Evolutionary conservation across 2,329 filamentous ascomycete genomes (phyloP).

Genomic region (Thyridium curvatum): DNA sequence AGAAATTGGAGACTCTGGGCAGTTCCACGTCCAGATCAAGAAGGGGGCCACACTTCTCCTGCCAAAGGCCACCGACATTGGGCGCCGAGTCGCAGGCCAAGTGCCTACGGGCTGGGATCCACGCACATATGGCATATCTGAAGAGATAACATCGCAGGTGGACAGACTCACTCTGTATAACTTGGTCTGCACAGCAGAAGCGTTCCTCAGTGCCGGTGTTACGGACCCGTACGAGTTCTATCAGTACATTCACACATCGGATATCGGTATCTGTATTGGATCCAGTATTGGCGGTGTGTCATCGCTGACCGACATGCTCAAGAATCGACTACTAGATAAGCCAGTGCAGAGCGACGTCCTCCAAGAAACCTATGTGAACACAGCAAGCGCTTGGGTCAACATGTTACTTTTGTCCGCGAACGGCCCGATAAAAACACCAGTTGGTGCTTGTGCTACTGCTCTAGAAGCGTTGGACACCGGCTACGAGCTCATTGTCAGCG

Average conservation of each 20-base stretch:
- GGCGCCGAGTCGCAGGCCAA: conserved; percentile 20
- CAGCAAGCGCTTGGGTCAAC: conserved; percentile 29
- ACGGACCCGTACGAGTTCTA: conserved; percentile 22
- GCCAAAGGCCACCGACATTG: conserved; percentile 19
- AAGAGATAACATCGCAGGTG: conserved; percentile 25
- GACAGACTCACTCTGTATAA: conserved; percentile 25
- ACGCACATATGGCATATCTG: conserved; percentile 23
- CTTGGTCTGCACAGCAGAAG: conserved; percentile 21
- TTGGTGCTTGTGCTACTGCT: conserved; percentile 28
- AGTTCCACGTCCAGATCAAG: conserved; percentile 16
- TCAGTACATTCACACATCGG: conserved; percentile 23
- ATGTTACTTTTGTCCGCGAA: conserved; percentile 29
- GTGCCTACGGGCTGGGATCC: conserved; percentile 27
- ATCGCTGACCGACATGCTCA: conserved; percentile 20
- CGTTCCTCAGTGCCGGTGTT: conserved; percentile 24
- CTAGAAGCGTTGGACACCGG: conserved; percentile 28
- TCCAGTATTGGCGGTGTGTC: conserved; percentile 19
- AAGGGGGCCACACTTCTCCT: conserved; percentile 22
- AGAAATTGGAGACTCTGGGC: conserved; percentile 10
- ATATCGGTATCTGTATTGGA: conserved; percentile 26
- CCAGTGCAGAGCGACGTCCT: conserved; percentile 23
- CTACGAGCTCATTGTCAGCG: conserved; percentile 21
- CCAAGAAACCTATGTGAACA: conserved; percentile 27
- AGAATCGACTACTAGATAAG: conserved; percentile 19
- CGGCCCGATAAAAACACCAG: conserved; percentile 26